Percentiles rank a stretch among this genome's conserved stretches.
Conservation (phyloP, 192 early-diverging fungal species). For the Endogone sp. region DNA sequence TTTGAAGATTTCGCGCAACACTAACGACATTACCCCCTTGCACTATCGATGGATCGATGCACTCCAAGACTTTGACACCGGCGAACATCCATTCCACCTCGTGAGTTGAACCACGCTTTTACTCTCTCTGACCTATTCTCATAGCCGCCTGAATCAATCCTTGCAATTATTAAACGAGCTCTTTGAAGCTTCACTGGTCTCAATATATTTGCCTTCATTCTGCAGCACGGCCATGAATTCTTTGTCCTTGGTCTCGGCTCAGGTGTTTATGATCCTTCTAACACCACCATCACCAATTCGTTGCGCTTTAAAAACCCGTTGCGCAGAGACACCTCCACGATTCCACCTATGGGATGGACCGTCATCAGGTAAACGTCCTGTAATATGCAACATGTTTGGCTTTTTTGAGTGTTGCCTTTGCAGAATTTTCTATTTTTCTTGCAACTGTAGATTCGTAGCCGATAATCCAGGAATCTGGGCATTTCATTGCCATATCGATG, state of each 20-base stretch:
- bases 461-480: constrained; percentile 45
- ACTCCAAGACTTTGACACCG: constrained; percentile 12
- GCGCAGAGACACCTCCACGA: constrained; percentile 27
- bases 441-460: constrained; percentile 33
- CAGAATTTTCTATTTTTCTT: too few species aligned
- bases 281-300: constrained; percentile 1
- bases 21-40: neutral
- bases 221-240: neutral
- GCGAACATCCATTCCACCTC: constrained; percentile 9
- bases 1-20: constrained; percentile 6
- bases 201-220: neutral
- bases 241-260: neutral
- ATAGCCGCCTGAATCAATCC: neutral
- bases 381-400: too few species aligned
- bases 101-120: neutral
- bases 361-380: neutral
- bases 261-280: constrained; percentile 2
- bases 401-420: neutral
- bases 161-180: neutral
- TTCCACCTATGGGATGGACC: constrained; percentile 29
- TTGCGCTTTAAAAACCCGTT: constrained; percentile 20
- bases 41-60: neutral
- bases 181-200: neutral
- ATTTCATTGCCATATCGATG: constrained; percentile 42
- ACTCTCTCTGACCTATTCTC: too few species aligned